phyloP scores from a whole-genome alignment of 2,329 filamentous ascomycete genomes.

The Microdochium nivale region DNA sequence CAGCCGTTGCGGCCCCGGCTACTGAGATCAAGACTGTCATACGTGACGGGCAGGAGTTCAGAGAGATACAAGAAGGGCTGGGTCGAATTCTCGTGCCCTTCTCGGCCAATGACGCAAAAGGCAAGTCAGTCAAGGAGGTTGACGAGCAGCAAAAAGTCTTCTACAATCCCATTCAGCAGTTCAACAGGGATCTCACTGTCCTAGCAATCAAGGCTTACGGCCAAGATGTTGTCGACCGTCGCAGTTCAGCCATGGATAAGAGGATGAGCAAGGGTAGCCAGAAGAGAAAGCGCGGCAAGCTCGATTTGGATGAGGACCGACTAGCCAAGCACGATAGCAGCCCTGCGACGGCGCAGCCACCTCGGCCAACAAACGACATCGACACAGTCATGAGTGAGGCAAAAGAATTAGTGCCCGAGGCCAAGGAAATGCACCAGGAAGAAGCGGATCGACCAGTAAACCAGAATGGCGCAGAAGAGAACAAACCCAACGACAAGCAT shows the following conservation, averaged over 20 bases:
- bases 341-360: conserved; percentile 2
- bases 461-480: conserved; percentile 1
- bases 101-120: conserved; percentile 22
- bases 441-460: conserved; percentile 1
- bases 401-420: conserved; percentile 4
- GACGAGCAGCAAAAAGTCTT: conserved; percentile 74
- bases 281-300: conserved; percentile 35
- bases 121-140: conserved; percentile 30
- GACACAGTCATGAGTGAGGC: conserved; percentile 11
- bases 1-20: conserved; percentile 13
- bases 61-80: conserved; percentile 44
- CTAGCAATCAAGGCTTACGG: conserved; percentile 86
- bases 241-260: conserved; percentile 31
- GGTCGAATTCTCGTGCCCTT: conserved; percentile 47
- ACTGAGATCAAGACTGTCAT: conserved; percentile 22
- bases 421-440: neutral
- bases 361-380: conserved; percentile 1
- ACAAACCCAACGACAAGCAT: conserved; percentile 1
- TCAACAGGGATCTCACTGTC: conserved; percentile 92
- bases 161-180: conserved; percentile 98
- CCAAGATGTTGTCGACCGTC: conserved; percentile 50
- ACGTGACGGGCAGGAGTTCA: conserved; percentile 39
- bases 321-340: conserved; percentile 13
- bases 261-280: conserved; percentile 32
- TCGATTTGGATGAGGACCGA: conserved; percentile 7